Conservation (phyloP, 345 rosid species). For the Garcia nutans region DNA sequence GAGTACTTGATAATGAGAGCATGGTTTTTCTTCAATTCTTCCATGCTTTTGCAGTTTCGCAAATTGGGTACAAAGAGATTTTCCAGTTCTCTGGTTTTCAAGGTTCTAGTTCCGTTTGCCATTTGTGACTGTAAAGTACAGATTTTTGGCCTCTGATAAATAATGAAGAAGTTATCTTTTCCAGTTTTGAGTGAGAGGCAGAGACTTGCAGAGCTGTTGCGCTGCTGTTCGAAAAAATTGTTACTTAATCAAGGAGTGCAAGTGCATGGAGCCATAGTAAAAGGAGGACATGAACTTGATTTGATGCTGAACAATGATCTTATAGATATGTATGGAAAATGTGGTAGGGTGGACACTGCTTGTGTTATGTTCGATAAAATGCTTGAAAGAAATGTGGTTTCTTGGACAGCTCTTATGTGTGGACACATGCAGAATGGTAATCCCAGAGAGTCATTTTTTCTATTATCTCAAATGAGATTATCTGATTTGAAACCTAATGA, state of each 20-base stretch:
- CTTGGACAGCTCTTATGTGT: constrained; percentile 86
- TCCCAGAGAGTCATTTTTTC: constrained; percentile 41
- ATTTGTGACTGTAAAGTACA: constrained; percentile 1
- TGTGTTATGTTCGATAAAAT: constrained; percentile 61
- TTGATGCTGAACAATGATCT: constrained; percentile 53
- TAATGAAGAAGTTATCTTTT: constrained; percentile 25
- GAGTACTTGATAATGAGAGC: constrained; percentile 39
- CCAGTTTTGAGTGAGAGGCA: constrained; percentile 38
- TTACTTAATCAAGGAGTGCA: constrained; percentile 57
- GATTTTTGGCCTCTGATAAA: not conserved
- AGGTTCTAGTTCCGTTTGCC: constrained; percentile 17
- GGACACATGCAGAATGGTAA: constrained; percentile 52
- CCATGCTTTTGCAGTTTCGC: constrained; percentile 31
- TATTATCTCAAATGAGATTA: constrained; percentile 47
- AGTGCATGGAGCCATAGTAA: constrained; percentile 50
- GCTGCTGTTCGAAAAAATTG: constrained; percentile 46
- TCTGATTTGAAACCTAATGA: constrained; percentile 58
- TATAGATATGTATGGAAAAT: constrained; percentile 60
- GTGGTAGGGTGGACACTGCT: constrained; percentile 45
- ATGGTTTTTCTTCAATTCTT: constrained; percentile 45
- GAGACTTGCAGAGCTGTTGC: constrained; percentile 46
- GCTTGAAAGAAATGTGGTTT: constrained; percentile 67
- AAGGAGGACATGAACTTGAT: constrained; percentile 42
- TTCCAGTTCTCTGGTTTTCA: constrained; percentile 42
- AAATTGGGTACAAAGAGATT: constrained; percentile 39